These are phyloP conservation scores for Zymoseptoria tritici DNA, from an alignment of 2,329 filamentous ascomycete species.

Conservation along the genomic window DNA sequence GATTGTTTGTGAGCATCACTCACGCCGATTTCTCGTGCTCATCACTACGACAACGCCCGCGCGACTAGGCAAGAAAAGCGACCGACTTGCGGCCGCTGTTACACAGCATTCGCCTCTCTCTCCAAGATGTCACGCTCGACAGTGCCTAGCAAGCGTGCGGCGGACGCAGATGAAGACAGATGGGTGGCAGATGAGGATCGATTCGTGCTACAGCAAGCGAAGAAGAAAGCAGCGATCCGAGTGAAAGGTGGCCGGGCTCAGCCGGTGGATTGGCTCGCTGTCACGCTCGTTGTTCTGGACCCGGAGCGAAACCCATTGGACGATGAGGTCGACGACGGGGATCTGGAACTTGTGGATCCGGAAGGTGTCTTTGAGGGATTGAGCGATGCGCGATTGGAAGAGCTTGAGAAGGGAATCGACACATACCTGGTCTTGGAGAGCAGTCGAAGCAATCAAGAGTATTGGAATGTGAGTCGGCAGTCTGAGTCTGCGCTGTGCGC, in stretches of 20 bases:
- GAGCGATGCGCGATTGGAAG: slow-evolving; percentile 57
- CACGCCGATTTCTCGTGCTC: not conserved
- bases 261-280: slow-evolving; percentile 87
- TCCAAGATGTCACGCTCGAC: slow-evolving; percentile 25
- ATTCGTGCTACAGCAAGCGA: slow-evolving; percentile 92
- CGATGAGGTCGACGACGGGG: slow-evolving; percentile 68
- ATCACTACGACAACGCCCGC: not conserved
- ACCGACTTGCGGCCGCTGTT: slow-evolving; percentile 7
- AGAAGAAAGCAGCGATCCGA: slow-evolving; percentile 94
- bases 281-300: slow-evolving; percentile 84
- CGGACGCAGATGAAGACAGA: slow-evolving; percentile 43
- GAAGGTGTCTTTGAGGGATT: slow-evolving; percentile 72
- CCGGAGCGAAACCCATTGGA: slow-evolving; percentile 69
- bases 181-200: slow-evolving; percentile 94
- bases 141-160: slow-evolving; percentile 35
- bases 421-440: slow-evolving; percentile 73
- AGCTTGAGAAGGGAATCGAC: slow-evolving; percentile 76
- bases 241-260: slow-evolving; percentile 86
- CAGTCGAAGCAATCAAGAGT: slow-evolving; percentile 70
- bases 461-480: slow-evolving; percentile 61
- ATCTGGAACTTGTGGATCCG: slow-evolving; percentile 71
- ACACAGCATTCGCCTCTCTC: slow-evolving; percentile 2
- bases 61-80: not conserved
- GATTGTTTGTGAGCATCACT: slow-evolving; percentile 5
- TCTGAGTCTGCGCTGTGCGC: slow-evolving; percentile 3